A percentile compares a stretch with the other conserved stretches of the same genome.
Conservation (phyloP, 768 basidiomycete species). For the Clavaria fumosa region DNA sequence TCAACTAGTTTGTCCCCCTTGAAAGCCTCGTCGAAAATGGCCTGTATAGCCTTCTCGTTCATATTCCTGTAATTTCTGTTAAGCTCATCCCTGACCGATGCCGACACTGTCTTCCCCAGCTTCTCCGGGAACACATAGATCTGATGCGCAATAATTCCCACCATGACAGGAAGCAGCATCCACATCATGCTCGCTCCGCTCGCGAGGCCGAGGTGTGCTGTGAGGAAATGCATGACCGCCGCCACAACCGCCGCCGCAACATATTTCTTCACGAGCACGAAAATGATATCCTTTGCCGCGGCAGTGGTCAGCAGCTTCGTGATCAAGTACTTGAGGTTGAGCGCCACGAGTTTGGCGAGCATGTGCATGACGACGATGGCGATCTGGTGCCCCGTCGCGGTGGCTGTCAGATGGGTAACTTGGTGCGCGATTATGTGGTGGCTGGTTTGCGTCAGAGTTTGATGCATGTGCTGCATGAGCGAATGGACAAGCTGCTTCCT, state of each 20-base stretch:
- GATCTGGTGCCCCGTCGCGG: not conserved
- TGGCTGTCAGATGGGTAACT: not conserved
- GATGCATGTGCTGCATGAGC: not conserved
- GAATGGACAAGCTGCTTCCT: not conserved
- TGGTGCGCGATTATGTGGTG: conserved; percentile 1
- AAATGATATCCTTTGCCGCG: not conserved
- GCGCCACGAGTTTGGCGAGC: not conserved
- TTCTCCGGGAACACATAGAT: conserved; percentile 1
- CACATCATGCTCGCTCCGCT: conserved; percentile 1
- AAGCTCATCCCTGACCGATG: not conserved
- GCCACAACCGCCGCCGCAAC: not conserved
- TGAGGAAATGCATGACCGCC: conserved; percentile 2
- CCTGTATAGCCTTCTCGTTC: not conserved
- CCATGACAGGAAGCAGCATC: not conserved
- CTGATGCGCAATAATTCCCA: not conserved
- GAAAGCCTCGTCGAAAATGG: not conserved
- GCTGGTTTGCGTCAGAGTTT: not conserved
- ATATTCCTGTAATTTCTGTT: not conserved
- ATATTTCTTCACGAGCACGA: not conserved
- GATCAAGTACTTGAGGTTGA: not conserved
- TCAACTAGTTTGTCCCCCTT: not conserved
- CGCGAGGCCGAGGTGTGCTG: not conserved
- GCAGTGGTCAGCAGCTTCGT: not conserved
- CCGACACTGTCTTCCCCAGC: conserved; percentile 1
- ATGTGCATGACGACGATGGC: not conserved